Evolutionary conservation across 768 basidiomycete genomes (phyloP), one percentile per base, ranked within the genome.

Genomic region (Macrolepiota albuminosa): DNA sequence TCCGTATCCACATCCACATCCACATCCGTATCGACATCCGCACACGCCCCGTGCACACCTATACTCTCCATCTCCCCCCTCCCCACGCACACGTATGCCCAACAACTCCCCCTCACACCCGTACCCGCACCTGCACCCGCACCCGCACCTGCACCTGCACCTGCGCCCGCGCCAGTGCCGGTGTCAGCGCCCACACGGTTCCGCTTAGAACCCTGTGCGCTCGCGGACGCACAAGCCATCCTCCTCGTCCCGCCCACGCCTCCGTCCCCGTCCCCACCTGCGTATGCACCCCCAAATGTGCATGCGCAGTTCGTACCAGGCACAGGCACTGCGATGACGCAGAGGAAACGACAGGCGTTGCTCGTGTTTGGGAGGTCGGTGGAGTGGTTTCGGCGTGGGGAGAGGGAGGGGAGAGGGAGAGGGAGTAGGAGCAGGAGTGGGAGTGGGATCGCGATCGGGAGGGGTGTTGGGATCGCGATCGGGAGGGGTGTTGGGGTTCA

Each of bases 141-240:
- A 65, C 1, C 56, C 67, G 51, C 14, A 21, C 21, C 21, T 21
- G 21, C 21, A 21, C 29, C 29, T 1, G 4, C 66, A 26, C 54
- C 4, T 4, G 29, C 29, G 4, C 29, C 29, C 29, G 29, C 4
- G 29, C 29, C 29, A 4, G 29, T 4, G 29, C 29, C 29, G 4
- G 29, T 4, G 29, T 4, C 29, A 0, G 29, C 29, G 6, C 52
- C 67, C 4, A 2, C 54, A 29, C 63, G 63, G 26, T 61, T 64
- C 55, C 58, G 60, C 21, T 76, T 84, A 43, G 72, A 79, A 24
- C 81, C 81, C 5, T 82, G 82, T 61, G 64, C 78, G n/a, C 65
- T 84, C 47, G 81, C 80, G 34, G 70, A 78, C 16, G 85, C 85
- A 0, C 75, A 84, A 21, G 85, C 83, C 1, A 73, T 83, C 59